Conservation (phyloP, 177 flowering plant genomes). For the Vitis hybrid region DNA sequence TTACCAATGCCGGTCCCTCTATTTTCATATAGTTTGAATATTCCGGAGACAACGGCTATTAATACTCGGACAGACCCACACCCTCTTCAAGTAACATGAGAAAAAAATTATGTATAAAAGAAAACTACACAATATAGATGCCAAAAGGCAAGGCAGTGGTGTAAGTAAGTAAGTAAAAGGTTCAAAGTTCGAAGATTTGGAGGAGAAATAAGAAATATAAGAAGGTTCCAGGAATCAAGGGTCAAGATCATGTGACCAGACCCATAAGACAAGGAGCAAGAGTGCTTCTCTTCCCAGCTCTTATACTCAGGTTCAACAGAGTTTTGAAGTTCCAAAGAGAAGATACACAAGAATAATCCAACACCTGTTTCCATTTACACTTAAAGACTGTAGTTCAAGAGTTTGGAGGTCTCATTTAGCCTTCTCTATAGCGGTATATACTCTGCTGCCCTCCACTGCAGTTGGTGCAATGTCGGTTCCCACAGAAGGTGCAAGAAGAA, state of each 20-base stretch:
- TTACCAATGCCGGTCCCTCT: too few species aligned
- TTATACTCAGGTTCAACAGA: background rate
- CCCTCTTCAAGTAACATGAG: constrained; percentile 22
- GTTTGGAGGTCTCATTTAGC: too few species aligned
- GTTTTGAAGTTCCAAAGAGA: background rate
- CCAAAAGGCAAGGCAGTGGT: background rate
- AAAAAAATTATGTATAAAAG: background rate
- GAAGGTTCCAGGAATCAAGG: constrained; percentile 84
- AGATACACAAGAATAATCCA: background rate
- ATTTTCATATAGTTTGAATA: constrained; percentile 5
- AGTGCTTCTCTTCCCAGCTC: constrained; percentile 18
- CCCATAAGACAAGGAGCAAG: constrained; percentile 43
- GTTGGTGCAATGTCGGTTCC: constrained; percentile 8
- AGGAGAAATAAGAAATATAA: constrained; percentile 29
- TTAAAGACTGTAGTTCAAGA: background rate
- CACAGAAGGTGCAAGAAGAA: constrained; percentile 4
- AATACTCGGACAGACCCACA: constrained; percentile 47
- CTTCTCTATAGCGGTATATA: too few species aligned
- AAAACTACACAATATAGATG: constrained; percentile 8
- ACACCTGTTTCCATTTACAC: background rate
- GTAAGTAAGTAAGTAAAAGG: constrained; percentile 17
- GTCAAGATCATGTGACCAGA: constrained; percentile 59
- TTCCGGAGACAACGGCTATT: constrained; percentile 75
- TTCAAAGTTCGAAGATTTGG: constrained; percentile 42
- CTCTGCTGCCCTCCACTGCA: background rate